Conservation (phyloP, 176 grass and related monocot species). For the Lolium perenne region DNA sequence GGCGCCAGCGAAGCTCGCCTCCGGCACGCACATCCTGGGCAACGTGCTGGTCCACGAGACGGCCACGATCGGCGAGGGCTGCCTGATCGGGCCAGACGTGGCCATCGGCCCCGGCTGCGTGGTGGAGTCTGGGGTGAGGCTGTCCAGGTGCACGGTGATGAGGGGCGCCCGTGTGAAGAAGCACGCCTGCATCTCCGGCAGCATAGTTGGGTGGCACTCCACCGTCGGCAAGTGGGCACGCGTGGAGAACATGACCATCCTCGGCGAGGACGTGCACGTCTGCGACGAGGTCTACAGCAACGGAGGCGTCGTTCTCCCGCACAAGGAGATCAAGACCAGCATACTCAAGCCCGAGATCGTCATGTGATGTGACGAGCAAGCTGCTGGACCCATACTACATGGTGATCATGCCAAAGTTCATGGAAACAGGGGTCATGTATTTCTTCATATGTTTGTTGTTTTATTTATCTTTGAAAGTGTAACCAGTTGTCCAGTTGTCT, state of each 20-base stretch:
- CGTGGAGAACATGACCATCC: conserved; percentile 95
- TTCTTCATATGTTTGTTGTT: conserved; percentile 49
- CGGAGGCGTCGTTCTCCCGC: conserved; percentile 85
- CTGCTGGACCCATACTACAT: not conserved
- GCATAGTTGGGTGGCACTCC: conserved; percentile 89
- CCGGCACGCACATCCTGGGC: conserved; percentile 69
- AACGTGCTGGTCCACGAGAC: conserved; percentile 87
- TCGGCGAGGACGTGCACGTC: conserved; percentile 89
- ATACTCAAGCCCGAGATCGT: conserved; percentile 93
- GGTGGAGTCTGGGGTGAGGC: conserved; percentile 79
- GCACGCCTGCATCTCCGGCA: conserved; percentile 83
- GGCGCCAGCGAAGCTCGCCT: conserved; percentile 52
- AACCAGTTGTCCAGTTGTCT: conserved; percentile 29
- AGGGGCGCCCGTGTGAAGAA: conserved; percentile 80
- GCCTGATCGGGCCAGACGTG: conserved; percentile 87
- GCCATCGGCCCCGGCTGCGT: conserved; percentile 74
- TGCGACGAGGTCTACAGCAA: conserved; percentile 96
- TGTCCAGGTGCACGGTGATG: conserved; percentile 88
- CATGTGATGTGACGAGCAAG: conserved; percentile 57
- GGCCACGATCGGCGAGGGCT: conserved; percentile 70
- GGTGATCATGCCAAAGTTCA: not conserved
- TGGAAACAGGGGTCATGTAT: too few species aligned
- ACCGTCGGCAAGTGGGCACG: conserved; percentile 88
- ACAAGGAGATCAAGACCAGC: conserved; percentile 95
- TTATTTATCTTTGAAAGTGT: conserved; percentile 50